Conservation (phyloP, 768 basidiomycete genomes). For the Mycena venus region DNA sequence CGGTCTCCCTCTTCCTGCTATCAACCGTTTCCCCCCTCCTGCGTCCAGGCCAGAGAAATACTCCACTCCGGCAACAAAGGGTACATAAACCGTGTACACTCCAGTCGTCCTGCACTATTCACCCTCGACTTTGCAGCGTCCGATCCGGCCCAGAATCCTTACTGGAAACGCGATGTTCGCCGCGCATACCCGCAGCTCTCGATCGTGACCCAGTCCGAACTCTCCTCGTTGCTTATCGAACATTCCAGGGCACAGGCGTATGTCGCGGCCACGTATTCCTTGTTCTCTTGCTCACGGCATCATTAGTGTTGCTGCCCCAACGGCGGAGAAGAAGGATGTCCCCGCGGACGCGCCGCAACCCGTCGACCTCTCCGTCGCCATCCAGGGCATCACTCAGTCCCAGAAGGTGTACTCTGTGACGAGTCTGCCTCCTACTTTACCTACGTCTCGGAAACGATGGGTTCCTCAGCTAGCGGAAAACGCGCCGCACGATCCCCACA, state of each 20-base stretch:
- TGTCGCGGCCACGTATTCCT: constrained; percentile 45
- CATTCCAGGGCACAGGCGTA: constrained; percentile 78
- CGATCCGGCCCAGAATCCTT: constrained; percentile 90
- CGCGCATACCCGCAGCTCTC: constrained; percentile 94
- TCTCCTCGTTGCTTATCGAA: constrained; percentile 85
- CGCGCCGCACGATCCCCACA: constrained; percentile 85
- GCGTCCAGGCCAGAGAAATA: constrained; percentile 91
- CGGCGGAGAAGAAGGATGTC: constrained; percentile 55
- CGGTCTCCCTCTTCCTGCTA: constrained; percentile 82
- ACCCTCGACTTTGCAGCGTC: constrained; percentile 64
- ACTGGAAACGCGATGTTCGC: constrained; percentile 97
- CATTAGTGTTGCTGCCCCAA: constrained; percentile 25
- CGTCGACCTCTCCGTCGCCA: constrained; percentile 80
- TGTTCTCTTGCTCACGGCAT: constrained; percentile 6
- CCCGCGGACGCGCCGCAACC: constrained; percentile 58
- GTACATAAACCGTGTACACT: constrained; percentile 49
- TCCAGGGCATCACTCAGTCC: constrained; percentile 70
- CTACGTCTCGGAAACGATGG: constrained; percentile 81
- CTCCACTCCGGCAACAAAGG: constrained; percentile 90
- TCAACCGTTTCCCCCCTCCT: constrained; percentile 88
- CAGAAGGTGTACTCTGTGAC: constrained; percentile 72
- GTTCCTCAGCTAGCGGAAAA: constrained; percentile 75
- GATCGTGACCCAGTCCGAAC: constrained; percentile 85
- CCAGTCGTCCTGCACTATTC: background rate
- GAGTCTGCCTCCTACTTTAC: constrained; percentile 81